These are phyloP conservation scores for Sordariomycetes sp. DNA, from an alignment of 2,329 filamentous ascomycete species.

Conservation along the genomic window DNA sequence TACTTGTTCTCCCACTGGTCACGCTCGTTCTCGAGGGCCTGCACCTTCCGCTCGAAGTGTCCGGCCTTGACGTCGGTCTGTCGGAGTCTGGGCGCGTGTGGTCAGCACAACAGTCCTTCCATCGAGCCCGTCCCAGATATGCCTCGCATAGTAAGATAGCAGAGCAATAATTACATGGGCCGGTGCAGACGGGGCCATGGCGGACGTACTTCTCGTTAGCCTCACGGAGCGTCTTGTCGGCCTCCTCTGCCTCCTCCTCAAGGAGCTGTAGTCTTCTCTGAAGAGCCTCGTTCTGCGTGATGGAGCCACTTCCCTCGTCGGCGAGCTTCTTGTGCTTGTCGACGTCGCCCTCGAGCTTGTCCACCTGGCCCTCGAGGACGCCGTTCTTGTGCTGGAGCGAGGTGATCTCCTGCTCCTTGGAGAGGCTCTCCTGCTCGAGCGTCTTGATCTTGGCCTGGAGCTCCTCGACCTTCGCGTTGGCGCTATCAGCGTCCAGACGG, in stretches of 20 bases:
- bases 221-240: constrained; percentile 92
- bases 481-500: constrained; percentile 86
- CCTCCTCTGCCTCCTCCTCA: constrained; percentile 95
- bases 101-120: not conserved
- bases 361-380: constrained; percentile 79
- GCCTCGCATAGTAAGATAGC: not conserved
- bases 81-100: constrained; percentile 59
- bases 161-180: not conserved
- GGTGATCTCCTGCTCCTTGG: constrained; percentile 97
- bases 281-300: constrained; percentile 84
- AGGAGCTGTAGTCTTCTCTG: constrained; percentile 89
- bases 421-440: constrained; percentile 87
- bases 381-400: constrained; percentile 93
- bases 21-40: constrained; percentile 83
- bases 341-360: constrained; percentile 78
- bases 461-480: constrained; percentile 73
- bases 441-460: constrained; percentile 77
- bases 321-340: constrained; percentile 82
- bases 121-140: too few species aligned
- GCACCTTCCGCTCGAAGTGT: constrained; percentile 98
- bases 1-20: constrained; percentile 97
- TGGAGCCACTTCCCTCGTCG: constrained; percentile 71
- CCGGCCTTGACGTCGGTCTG: constrained; percentile 99
- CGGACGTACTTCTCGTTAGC: constrained; percentile 89
- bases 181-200: not conserved